Percentiles rank a stretch among this genome's conserved stretches.
Conservation (phyloP, 179 eudicot species). For the Beta macrorhiza region DNA sequence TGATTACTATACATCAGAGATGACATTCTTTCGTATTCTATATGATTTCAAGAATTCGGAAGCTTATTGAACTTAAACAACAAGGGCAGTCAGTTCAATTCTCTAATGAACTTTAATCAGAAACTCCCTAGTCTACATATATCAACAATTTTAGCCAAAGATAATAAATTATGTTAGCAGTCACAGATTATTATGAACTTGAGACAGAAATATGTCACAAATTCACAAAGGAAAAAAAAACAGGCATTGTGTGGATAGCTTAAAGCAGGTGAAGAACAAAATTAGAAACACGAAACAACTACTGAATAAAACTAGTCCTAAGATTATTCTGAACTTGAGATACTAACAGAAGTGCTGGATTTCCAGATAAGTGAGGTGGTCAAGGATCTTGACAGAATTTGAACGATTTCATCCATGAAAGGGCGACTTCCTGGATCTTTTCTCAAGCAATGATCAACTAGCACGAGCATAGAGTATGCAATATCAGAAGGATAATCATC, state of each 20-base stretch:
- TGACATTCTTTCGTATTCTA: background rate
- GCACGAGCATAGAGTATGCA: constrained; percentile 29
- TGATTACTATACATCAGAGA: background rate
- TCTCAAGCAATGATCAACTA: constrained; percentile 39
- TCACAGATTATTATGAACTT: too few species aligned
- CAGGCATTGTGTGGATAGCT: too few species aligned
- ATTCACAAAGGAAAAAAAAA: too few species aligned
- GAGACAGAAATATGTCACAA: too few species aligned
- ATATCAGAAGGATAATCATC: constrained; percentile 35
- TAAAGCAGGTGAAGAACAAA: too few species aligned
- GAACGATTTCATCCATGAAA: constrained; percentile 40
- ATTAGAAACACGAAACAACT: background rate
- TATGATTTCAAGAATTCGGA: background rate
- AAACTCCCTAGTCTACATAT: background rate
- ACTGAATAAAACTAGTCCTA: background rate
- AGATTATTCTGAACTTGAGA: constrained; percentile 18
- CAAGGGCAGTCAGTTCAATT: background rate
- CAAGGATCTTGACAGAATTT: constrained; percentile 32
- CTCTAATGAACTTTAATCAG: background rate
- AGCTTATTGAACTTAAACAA: background rate
- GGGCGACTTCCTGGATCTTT: constrained; percentile 45
- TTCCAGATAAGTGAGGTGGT: constrained; percentile 38
- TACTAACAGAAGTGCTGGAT: constrained; percentile 28
- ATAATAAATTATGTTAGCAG: too few species aligned
- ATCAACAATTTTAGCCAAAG: background rate